Evolutionary conservation across 768 basidiomycete genomes (phyloP), one percentile per base, ranked within the genome.

Genomic region (Daedalea quercina): DNA sequence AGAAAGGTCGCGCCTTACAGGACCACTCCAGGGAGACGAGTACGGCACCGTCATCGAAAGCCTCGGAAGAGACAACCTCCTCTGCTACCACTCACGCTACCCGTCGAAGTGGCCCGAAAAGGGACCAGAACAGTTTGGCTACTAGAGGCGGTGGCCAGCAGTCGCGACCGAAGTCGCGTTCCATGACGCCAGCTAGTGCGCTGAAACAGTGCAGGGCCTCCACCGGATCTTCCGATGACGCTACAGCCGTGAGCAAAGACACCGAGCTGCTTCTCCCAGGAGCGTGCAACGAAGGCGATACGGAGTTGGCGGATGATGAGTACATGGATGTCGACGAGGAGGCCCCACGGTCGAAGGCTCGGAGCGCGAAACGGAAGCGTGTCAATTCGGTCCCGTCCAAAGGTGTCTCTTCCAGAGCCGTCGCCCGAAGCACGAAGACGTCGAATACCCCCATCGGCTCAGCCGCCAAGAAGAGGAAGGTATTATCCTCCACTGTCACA

Each of bases 21-120:
- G 40, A 26, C 3, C 50, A 42, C 13, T 34, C 43, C 12, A n/a
- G 37, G 41, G 50, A 44, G 12, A 34, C 40, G 11, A 62, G 60
- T 9, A 68, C 74, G 50, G 65, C 84, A 12, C 82, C 82, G 6
- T 84, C 83, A 0, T 87, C 84, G 17, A 68, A 79, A 42, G 81
- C 83, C 2, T 76, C 77, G 48, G 34, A 60, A 54, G 44, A 37
- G 49, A 1, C 53, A 41, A 3, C 40, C 47, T 13, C 50, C 31
- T 20, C 50, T 17, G 37, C 41, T 35, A 31, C 51, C 28, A 1
- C 50, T 37, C 26, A 22, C 51, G 24, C 43, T 34, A 15, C 45
- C 22, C n/a, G 47, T 48, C 12, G 9, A 31, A 48, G 25, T 26
- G n/a, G 4, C 22, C 47, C 26, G 9, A 20, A 17, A 31, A 50